These are phyloP conservation scores for Kwoniella mangroviensis DNA, from an alignment of 768 basidiomycete species.

Conservation along the genomic window DNA sequence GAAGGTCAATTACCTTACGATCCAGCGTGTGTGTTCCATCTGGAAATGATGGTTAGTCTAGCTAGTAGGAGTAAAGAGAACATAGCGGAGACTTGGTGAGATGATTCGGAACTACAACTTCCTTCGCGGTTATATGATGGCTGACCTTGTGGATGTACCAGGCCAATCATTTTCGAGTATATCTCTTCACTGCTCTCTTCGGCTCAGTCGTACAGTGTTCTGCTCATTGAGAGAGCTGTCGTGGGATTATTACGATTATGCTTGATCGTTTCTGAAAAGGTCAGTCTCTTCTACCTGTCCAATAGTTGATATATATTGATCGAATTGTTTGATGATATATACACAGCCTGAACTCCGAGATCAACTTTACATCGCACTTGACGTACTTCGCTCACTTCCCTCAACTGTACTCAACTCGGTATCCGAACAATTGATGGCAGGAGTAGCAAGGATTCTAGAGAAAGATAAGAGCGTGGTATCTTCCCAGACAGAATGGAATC, in stretches of 20 bases:
- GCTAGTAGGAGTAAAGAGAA: constrained; percentile 74
- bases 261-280: constrained; percentile 77
- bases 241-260: constrained; percentile 86
- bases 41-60: constrained; percentile 94
- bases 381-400: constrained; percentile 81
- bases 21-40: constrained; percentile 88
- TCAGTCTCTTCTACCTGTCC: constrained; percentile 53
- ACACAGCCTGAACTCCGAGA: constrained; percentile 78
- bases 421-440: constrained; percentile 85
- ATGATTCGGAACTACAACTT: neutral
- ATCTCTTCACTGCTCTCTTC: constrained; percentile 77
- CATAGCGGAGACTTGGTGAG: constrained; percentile 87
- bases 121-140: neutral
- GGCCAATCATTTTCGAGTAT: constrained; percentile 95
- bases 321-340: neutral
- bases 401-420: constrained; percentile 76
- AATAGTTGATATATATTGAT: neutral
- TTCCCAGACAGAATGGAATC: constrained; percentile 94
- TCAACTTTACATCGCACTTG: constrained; percentile 92
- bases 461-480: constrained; percentile 76
- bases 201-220: constrained; percentile 79
- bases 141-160: constrained; percentile 50
- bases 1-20: constrained; percentile 79
- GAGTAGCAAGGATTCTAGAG: constrained; percentile 77
- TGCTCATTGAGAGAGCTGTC: constrained; percentile 92